These are phyloP conservation scores for Ilyonectria destructans DNA, from an alignment of 2,329 filamentous ascomycete species.

Conservation along the genomic window DNA sequence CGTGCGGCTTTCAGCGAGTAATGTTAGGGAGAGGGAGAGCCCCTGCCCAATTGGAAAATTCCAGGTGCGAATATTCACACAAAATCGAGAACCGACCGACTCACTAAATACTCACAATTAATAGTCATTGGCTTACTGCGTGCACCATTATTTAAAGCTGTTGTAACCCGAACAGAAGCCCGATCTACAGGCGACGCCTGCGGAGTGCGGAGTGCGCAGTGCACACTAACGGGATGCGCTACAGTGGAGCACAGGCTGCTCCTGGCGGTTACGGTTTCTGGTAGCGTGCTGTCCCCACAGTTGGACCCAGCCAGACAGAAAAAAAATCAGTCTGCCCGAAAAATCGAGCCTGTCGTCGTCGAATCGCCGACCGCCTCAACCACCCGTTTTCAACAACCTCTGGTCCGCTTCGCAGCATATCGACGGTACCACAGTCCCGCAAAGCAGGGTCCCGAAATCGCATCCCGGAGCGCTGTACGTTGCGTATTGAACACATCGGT, in stretches of 20 bases:
- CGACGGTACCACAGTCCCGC: not conserved
- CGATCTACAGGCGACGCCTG: not conserved
- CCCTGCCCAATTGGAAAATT: no score
- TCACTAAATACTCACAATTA: no score
- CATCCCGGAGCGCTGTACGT: not conserved
- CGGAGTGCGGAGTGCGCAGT: not conserved
- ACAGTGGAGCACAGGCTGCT: conserved; percentile 22
- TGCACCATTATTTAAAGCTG: not conserved
- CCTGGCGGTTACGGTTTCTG: conserved; percentile 5
- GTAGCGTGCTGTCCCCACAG: conserved; percentile 36
- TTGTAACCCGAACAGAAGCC: not conserved
- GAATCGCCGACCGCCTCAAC: conserved; percentile 38
- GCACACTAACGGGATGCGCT: conserved; percentile 19
- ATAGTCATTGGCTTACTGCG: not conserved
- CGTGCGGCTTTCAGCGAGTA: no score
- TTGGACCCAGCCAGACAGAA: conserved; percentile 34
- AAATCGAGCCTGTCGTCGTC: conserved; percentile 30
- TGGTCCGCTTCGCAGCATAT: conserved; percentile 14
- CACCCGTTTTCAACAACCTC: conserved; percentile 24
- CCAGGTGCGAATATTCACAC: no score
- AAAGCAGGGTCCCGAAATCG: not conserved
- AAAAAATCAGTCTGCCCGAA: conserved; percentile 37
- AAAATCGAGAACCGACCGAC: no score
- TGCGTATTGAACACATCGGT: not conserved
- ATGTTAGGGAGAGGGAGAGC: no score